phyloP scores from a whole-genome alignment of 495 filamentous ascomycete species.

The Aspergillus conjunctus region DNA sequence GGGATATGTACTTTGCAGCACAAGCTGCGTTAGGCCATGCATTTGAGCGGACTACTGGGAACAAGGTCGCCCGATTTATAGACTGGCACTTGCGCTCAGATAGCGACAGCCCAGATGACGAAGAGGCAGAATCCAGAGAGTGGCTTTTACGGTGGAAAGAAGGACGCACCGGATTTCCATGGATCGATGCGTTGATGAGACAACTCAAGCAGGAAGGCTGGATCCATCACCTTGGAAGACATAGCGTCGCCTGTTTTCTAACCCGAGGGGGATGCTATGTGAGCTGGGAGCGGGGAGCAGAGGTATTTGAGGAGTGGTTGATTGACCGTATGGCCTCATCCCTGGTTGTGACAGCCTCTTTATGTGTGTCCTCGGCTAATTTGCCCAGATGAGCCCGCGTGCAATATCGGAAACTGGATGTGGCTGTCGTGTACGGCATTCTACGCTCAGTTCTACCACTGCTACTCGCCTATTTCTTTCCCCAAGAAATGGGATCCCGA shows the following conservation, averaged over 20 bases:
- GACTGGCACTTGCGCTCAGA: conserved; percentile 70
- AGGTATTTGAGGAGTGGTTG: conserved; percentile 72
- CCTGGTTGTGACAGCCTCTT: background rate
- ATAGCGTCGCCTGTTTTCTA: conserved; percentile 72
- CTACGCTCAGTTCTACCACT: conserved; percentile 64
- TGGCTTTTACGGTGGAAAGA: conserved; percentile 67
- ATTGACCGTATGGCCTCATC: conserved; percentile 53
- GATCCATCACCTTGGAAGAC: conserved; percentile 74
- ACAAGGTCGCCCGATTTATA: conserved; percentile 63
- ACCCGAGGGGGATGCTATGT: conserved; percentile 74
- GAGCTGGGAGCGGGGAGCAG: conserved; percentile 71
- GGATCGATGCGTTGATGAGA: conserved; percentile 75
- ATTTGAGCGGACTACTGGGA: conserved; percentile 60
- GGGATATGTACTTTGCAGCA: conserved; percentile 77
- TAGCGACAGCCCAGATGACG: background rate
- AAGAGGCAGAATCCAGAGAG: conserved; percentile 48
- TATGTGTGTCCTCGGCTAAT: background rate
- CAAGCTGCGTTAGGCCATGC: conserved; percentile 62
- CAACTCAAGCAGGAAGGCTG: conserved; percentile 69
- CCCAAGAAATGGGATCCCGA: conserved; percentile 67
- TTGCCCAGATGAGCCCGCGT: conserved; percentile 61
- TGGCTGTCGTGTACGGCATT: conserved; percentile 76
- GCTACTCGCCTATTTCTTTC: conserved; percentile 67
- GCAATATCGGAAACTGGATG: conserved; percentile 73
- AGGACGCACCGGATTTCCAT: conserved; percentile 69